These are phyloP conservation scores for Coriolopsis trogii DNA, from an alignment of 1,284 basidiomycete species.

Conservation along the genomic window DNA sequence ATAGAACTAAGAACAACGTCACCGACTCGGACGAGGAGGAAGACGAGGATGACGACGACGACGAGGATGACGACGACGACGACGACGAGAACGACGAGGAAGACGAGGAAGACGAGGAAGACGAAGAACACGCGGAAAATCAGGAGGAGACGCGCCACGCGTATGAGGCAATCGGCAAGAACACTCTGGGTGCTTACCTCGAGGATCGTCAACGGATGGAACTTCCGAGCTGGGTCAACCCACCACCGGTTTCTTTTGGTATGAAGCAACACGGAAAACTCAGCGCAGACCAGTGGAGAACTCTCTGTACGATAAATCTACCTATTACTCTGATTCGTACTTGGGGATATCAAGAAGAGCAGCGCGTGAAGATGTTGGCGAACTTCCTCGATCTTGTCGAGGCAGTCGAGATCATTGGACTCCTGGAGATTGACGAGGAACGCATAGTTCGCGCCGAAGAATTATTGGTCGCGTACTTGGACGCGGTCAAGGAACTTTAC, in stretches of 20 bases:
- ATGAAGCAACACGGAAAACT: conserved; percentile 29
- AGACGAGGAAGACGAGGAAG: not conserved
- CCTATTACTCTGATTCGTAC: conserved; percentile 35
- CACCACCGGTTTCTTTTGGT: conserved; percentile 30
- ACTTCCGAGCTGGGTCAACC: conserved; percentile 30
- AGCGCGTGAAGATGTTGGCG: conserved; percentile 23
- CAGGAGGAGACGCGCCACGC: not conserved
- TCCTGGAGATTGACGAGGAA: conserved; percentile 23
- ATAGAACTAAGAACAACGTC: not conserved
- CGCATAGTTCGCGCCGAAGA: conserved; percentile 24
- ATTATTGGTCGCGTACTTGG: conserved; percentile 29
- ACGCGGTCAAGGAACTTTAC: conserved; percentile 24
- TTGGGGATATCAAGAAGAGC: conserved; percentile 26
- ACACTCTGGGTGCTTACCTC: not conserved
- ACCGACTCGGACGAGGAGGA: too few species aligned
- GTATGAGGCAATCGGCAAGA: not conserved
- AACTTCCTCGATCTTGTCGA: conserved; percentile 37
- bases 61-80: too few species aligned
- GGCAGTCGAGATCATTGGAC: conserved; percentile 29
- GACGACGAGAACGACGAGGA: too few species aligned
- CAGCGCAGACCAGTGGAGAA: conserved; percentile 35
- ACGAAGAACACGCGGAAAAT: too few species aligned
- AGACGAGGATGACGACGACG: too few species aligned
- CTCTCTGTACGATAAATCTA: conserved; percentile 31
- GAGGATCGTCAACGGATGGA: conserved; percentile 27